Conservation (phyloP, 2,329 filamentous ascomycete species). For the Amauroascus niger region DNA sequence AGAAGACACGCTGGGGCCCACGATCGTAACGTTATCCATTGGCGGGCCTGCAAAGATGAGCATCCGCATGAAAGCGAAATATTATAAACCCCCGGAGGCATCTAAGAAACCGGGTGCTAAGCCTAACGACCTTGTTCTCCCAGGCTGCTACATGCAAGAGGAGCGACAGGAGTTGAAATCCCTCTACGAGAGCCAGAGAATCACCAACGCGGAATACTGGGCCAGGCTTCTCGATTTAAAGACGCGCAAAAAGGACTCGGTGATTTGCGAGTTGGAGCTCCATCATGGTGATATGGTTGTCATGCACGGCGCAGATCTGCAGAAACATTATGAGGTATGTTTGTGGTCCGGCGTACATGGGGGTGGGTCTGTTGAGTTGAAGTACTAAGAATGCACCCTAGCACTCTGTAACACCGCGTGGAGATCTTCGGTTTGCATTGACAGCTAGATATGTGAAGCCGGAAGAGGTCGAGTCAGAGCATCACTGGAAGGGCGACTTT, state of each 20-base stretch:
- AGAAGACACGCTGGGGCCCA: slow-evolving; percentile 46
- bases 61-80: slow-evolving; percentile 46
- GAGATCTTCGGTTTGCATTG: slow-evolving; percentile 41
- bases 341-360: not conserved
- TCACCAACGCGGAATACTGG: slow-evolving; percentile 21
- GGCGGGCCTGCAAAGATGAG: slow-evolving; percentile 45
- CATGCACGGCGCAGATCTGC: slow-evolving; percentile 48
- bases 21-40: slow-evolving; percentile 47
- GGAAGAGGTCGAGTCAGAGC: slow-evolving; percentile 25
- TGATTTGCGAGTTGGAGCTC: slow-evolving; percentile 39
- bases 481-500: slow-evolving; percentile 18
- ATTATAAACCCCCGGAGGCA: slow-evolving; percentile 24
- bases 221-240: slow-evolving; percentile 21
- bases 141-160: slow-evolving; percentile 24
- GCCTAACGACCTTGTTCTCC: slow-evolving; percentile 26
- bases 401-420: slow-evolving; percentile 39
- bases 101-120: too few species aligned
- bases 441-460: slow-evolving; percentile 41
- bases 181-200: slow-evolving; percentile 16
- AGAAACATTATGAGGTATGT: slow-evolving; percentile 45
- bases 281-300: slow-evolving; percentile 49
- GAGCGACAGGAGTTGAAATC: slow-evolving; percentile 22
- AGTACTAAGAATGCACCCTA: too few species aligned
- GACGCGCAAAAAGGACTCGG: slow-evolving; percentile 21
- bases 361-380: too few species aligned